These are phyloP conservation scores for Globisporangium spinosum DNA, from an alignment of 352 stramenopile species.

Conservation along the genomic window DNA sequence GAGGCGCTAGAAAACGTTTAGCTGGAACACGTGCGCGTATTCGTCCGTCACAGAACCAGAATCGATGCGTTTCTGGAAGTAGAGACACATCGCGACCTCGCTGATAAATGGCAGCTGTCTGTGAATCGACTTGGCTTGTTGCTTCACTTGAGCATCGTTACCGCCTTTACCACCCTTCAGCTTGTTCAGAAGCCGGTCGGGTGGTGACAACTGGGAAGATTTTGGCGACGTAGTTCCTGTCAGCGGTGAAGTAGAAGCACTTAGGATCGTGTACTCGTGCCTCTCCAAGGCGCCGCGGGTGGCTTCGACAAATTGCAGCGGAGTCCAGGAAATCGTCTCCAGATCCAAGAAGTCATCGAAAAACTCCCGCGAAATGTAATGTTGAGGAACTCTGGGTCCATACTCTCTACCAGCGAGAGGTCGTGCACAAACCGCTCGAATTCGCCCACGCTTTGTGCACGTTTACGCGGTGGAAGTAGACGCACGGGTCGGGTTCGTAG, in stretches of 20 bases:
- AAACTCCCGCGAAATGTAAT: constrained; percentile 33
- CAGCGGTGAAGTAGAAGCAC: background rate
- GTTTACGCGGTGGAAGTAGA: constrained; percentile 62
- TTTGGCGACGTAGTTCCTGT: background rate
- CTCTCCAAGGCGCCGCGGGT: constrained; percentile 35
- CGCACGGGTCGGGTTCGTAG: constrained; percentile 48
- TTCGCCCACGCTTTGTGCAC: constrained; percentile 40
- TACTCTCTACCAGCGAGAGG: constrained; percentile 43
- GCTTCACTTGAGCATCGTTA: background rate
- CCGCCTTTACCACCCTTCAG: background rate
- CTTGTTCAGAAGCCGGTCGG: background rate
- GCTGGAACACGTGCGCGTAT: constrained; percentile 50
- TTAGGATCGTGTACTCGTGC: constrained; percentile 36
- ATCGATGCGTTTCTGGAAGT: constrained; percentile 38
- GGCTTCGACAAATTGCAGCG: constrained; percentile 33
- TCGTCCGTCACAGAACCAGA: constrained; percentile 27
- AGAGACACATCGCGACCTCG: constrained; percentile 35
- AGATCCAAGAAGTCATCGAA: constrained; percentile 53
- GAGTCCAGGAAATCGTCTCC: constrained; percentile 61
- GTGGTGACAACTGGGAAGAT: background rate
- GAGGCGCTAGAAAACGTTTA: constrained; percentile 41
- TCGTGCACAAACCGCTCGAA: constrained; percentile 43
- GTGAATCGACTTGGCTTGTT: background rate
- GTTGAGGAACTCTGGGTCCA: constrained; percentile 41
- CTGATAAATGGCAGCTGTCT: constrained; percentile 21